Evolutionary conservation across 306 rosid genomes (phyloP).

Genomic region (Prinsepia uniflora): DNA sequence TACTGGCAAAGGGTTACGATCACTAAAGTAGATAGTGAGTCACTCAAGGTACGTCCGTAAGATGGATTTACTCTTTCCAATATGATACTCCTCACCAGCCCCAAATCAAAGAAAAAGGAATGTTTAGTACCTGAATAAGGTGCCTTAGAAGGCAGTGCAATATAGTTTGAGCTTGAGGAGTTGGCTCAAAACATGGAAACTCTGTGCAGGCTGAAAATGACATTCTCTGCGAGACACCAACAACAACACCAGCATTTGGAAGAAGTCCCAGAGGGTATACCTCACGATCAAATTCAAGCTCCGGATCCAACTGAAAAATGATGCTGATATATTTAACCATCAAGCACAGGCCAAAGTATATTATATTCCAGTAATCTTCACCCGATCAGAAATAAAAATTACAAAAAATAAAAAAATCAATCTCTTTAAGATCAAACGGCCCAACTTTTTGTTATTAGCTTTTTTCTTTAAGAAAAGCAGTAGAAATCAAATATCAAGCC

Average conservation of each 20-base stretch:
- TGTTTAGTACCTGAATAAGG: conserved; percentile 81
- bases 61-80: background rate
- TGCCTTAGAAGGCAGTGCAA: conserved; percentile 90
- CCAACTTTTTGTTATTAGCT: background rate
- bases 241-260: conserved; percentile 93
- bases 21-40: background rate
- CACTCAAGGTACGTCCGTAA: background rate
- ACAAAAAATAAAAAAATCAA: background rate
- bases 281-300: conserved; percentile 99
- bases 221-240: conserved; percentile 91
- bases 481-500: background rate
- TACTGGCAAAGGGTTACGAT: background rate
- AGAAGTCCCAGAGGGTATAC: conserved; percentile 95
- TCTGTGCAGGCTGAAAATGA: conserved; percentile 94
- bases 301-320: conserved; percentile 83
- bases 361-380: conserved; percentile 18
- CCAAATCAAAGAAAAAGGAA: conserved; percentile 3
- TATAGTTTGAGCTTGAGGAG: conserved; percentile 99
- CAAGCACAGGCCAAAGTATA: conserved; percentile 22
- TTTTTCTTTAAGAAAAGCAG: background rate
- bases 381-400: conserved; percentile 4
- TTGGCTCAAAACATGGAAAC: conserved; percentile 97
- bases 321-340: conserved; percentile 23
- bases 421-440: background rate
- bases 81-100: background rate